Evolutionary conservation across 108 stramenopile genomes (phyloP), one percentile per base, ranked within the genome.

Genomic region (Aureococcus anophagefferens): DNA sequence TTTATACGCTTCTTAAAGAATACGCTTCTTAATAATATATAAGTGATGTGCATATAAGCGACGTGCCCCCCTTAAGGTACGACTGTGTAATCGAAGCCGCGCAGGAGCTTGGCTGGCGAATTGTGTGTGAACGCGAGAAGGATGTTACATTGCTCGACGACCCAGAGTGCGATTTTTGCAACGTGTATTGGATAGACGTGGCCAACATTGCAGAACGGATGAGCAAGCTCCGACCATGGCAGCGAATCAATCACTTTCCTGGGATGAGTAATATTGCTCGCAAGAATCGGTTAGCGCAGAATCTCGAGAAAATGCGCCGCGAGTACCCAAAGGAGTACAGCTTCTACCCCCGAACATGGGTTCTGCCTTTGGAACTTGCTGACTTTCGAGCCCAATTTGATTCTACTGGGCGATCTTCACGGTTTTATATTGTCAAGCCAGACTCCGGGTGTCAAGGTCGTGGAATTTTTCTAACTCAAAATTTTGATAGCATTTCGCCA

Each of bases 191-290:
- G 90, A 73, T 91, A 28, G 90, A 91, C 72, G 69, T 82, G 30
- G 72, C 87, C 25, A 77, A 76, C 34, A 86, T 88, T 51, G 72
- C 80, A 46, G 89, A 90, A 62, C 84, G 87, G 46, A 81, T 87
- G 36, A 69, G 81, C 32, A 67, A 72, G 13, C 74, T 89, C 0
- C 71, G 76, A 74, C 83, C 85, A 33, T 91, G 90, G 90, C 90
- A 74, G 35, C 33, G 59, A 21, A 80, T 88, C 37, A 93, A 93
- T 68, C 92, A 93, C 76, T 93, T 93, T 63, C 88, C 90, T 34
- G 92, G 91, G 0, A 93, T 93, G 92, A 72, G 79, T 11, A 85
- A 88, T 66, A 84, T 93, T 9, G 86, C 89, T 11, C 79, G 90
- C 28, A 93, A 93, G 79, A 77, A 76, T 4, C 73, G 88, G 11